Percentiles rank a stretch among this genome's conserved stretches.
Evolutionary conservation across 2,329 filamentous ascomycete species (phyloP).

Genomic region (Myriangium duriaei): DNA sequence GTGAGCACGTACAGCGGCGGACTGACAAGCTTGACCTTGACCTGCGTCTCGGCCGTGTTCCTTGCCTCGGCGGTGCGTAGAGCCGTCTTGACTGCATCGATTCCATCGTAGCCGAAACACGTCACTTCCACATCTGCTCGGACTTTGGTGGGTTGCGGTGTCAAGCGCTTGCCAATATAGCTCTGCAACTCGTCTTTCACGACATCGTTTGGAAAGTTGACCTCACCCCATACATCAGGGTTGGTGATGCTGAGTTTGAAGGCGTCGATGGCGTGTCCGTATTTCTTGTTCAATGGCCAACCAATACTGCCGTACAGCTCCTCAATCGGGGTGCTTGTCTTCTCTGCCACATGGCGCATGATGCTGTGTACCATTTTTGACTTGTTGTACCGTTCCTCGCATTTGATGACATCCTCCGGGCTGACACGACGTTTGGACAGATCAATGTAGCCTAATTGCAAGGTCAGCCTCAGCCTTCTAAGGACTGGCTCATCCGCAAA

Average conservation of each 20-base stretch:
- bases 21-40: constrained; percentile 98
- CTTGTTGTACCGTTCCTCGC: constrained; percentile 99
- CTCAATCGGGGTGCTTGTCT: constrained; percentile 90
- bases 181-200: constrained; percentile 82
- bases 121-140: constrained; percentile 95
- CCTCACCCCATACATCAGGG: constrained; percentile 89
- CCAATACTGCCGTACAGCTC: constrained; percentile 85
- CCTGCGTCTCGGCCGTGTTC: constrained; percentile 84
- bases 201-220: constrained; percentile 72
- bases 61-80: constrained; percentile 81
- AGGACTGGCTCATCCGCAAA: not conserved
- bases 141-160: constrained; percentile 96
- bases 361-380: constrained; percentile 99
- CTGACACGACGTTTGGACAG: constrained; percentile 96
- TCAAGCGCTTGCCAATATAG: constrained; percentile 95
- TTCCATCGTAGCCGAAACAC: constrained; percentile 85
- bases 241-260: constrained; percentile 99
- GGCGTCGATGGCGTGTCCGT: constrained; percentile 88
- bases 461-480: not conserved
- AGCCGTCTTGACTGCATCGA: constrained; percentile 92
- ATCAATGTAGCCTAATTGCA: constrained; percentile 75
- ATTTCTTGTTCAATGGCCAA: constrained; percentile 97
- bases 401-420: constrained; percentile 94
- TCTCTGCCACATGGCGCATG: constrained; percentile 97
- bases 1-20: constrained; percentile 94